These are phyloP conservation scores for Pythium rishiriense DNA, from an alignment of 352 stramenopile species.

Conservation along the genomic window DNA sequence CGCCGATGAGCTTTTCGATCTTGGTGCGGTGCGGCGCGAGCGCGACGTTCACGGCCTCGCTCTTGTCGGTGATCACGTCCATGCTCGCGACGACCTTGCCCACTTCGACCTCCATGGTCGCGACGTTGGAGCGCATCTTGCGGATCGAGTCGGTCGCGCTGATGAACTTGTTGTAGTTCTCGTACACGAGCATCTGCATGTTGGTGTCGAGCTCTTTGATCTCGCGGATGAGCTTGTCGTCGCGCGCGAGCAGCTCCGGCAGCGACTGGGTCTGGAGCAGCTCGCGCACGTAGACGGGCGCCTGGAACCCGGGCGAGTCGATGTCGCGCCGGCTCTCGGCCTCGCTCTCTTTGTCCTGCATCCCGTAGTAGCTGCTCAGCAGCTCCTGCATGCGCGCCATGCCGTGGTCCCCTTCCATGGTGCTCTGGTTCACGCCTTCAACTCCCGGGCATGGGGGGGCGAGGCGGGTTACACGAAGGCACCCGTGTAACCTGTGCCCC, in stretches of 20 bases:
- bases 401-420: slow-evolving; percentile 54
- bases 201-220: slow-evolving; percentile 96
- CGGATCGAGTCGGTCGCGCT: slow-evolving; percentile 98
- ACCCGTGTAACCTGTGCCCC: not conserved
- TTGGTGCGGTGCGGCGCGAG: slow-evolving; percentile 83
- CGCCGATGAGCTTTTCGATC: slow-evolving; percentile 97
- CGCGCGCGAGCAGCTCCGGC: slow-evolving; percentile 67
- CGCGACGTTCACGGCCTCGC: slow-evolving; percentile 85
- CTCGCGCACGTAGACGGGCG: slow-evolving; percentile 75
- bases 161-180: slow-evolving; percentile 99
- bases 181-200: slow-evolving; percentile 99
- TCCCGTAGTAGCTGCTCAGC: slow-evolving; percentile 87
- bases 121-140: slow-evolving; percentile 94
- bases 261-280: slow-evolving; percentile 62
- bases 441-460: slow-evolving; percentile 7
- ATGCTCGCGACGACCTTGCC: slow-evolving; percentile 85
- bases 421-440: slow-evolving; percentile 13
- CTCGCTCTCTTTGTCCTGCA: slow-evolving; percentile 73
- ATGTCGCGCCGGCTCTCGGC: slow-evolving; percentile 73
- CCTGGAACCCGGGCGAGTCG: slow-evolving; percentile 70
- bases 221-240: slow-evolving; percentile 84
- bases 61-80: slow-evolving; percentile 86
- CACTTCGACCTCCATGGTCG: slow-evolving; percentile 91
- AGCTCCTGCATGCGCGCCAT: slow-evolving; percentile 89
- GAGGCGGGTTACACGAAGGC: slow-evolving; percentile 1